Evolutionary conservation across 2,329 filamentous ascomycete species (phyloP).

Genomic region (Aspergillus arachidicola): DNA sequence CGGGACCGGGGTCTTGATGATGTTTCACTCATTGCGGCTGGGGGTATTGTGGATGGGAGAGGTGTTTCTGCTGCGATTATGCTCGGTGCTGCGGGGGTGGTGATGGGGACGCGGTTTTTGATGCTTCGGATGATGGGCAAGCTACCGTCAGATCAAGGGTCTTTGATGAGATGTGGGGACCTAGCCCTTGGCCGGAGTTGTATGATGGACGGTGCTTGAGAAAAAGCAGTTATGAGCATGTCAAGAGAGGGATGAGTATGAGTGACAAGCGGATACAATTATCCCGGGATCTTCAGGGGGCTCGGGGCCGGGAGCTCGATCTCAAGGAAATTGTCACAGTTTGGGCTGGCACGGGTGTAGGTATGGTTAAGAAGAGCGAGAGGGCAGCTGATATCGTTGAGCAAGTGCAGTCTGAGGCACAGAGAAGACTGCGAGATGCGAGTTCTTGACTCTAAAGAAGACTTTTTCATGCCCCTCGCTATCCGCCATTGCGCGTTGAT

Average conservation of each 20-base stretch:
- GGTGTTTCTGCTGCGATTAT: constrained; percentile 51
- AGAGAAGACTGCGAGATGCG: background rate
- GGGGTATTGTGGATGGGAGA: constrained; percentile 54
- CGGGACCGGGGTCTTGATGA: too few species aligned
- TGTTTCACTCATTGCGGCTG: constrained; percentile 44
- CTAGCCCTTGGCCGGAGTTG: constrained; percentile 14
- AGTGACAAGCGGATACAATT: constrained; percentile 10
- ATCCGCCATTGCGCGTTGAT: too few species aligned
- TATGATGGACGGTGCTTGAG: constrained; percentile 19
- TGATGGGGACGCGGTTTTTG: constrained; percentile 62
- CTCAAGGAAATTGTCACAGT: constrained; percentile 16
- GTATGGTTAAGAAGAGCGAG: constrained; percentile 10
- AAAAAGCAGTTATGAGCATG: constrained; percentile 14
- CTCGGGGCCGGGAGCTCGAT: background rate
- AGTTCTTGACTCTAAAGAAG: background rate
- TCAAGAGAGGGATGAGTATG: constrained; percentile 5
- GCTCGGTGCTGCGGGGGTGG: constrained; percentile 55
- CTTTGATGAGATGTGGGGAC: constrained; percentile 19
- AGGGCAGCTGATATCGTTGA: too few species aligned
- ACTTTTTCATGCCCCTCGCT: too few species aligned
- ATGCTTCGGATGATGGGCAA: constrained; percentile 50
- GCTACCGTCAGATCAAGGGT: constrained; percentile 15
- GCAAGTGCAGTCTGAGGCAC: background rate
- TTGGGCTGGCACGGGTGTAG: constrained; percentile 22
- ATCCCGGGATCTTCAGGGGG: background rate